Conservation (phyloP, 352 stramenopile species). For the Aphanomyces invadans region DNA sequence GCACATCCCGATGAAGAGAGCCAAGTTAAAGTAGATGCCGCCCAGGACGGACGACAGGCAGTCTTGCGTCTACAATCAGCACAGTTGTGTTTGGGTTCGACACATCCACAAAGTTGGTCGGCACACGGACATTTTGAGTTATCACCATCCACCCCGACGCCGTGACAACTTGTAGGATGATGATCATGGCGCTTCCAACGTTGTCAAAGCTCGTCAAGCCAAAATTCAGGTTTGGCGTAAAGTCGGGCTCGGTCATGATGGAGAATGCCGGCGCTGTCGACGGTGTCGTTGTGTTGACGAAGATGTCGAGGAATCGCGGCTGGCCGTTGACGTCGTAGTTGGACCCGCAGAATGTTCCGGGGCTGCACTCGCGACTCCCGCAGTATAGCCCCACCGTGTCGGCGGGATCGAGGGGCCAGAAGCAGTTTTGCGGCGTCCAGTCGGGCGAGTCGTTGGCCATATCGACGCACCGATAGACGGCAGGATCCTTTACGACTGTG, state of each 20-base stretch:
- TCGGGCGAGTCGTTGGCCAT: constrained; percentile 18
- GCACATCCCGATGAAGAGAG: constrained; percentile 82
- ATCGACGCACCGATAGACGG: constrained; percentile 35
- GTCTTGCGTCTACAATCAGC: constrained; percentile 38
- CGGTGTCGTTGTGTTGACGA: constrained; percentile 41
- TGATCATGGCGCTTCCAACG: constrained; percentile 82
- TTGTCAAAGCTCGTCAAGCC: constrained; percentile 92
- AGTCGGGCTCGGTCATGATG: constrained; percentile 22
- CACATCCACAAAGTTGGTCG: neutral
- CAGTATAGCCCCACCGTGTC: constrained; percentile 65
- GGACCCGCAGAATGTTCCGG: constrained; percentile 42
- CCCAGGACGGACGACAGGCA: constrained; percentile 46
- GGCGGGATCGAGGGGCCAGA: constrained; percentile 85
- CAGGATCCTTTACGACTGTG: constrained; percentile 33
- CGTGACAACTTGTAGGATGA: constrained; percentile 85
- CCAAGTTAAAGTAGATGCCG: constrained; percentile 80
- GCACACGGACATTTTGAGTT: constrained; percentile 49
- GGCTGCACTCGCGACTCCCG: constrained; percentile 48
- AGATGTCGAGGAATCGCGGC: constrained; percentile 40
- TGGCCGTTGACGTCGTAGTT: constrained; percentile 70
- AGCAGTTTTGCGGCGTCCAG: constrained; percentile 50
- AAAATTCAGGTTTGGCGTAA: constrained; percentile 56
- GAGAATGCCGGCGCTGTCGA: too few relatives aligned
- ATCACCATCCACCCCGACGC: constrained; percentile 62
- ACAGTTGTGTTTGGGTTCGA: constrained; percentile 14